Conservation (phyloP, 768 basidiomycete genomes). For the Trametes cinnabarina region DNA sequence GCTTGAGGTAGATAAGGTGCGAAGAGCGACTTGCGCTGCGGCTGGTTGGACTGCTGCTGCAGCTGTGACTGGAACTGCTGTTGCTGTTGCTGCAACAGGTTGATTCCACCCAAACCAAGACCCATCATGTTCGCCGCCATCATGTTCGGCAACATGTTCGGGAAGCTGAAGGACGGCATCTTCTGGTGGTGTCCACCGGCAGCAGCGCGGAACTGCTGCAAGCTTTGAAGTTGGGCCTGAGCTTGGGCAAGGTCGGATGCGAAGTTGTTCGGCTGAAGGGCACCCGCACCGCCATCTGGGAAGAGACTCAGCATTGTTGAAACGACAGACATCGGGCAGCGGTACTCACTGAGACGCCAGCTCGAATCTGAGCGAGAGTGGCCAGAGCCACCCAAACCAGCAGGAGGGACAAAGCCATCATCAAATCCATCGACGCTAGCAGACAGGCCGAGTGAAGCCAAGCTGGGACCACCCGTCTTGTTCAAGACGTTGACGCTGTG, state of each 20-base stretch:
- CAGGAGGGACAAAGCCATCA: slow-evolving; percentile 70
- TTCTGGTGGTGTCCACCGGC: slow-evolving; percentile 93
- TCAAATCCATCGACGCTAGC: slow-evolving; percentile 69
- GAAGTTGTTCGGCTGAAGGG: slow-evolving; percentile 54
- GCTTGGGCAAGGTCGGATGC: slow-evolving; percentile 91
- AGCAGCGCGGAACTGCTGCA: slow-evolving; percentile 96
- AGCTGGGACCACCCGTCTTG: slow-evolving; percentile 51
- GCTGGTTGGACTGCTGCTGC: slow-evolving; percentile 87
- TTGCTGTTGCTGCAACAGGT: slow-evolving; percentile 88
- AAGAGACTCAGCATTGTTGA: slow-evolving; percentile 7
- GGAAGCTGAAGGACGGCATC: slow-evolving; percentile 97
- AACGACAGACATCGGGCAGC: not conserved
- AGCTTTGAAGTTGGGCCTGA: slow-evolving; percentile 92
- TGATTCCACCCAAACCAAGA: slow-evolving; percentile 75
- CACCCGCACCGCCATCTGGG: slow-evolving; percentile 79
- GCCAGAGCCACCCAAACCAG: slow-evolving; percentile 62
- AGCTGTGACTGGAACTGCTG: slow-evolving; percentile 95
- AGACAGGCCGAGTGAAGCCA: slow-evolving; percentile 50
- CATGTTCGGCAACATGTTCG: slow-evolving; percentile 96
- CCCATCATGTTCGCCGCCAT: slow-evolving; percentile 98
- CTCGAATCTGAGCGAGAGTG: slow-evolving; percentile 75
- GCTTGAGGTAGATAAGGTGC: slow-evolving; percentile 98
- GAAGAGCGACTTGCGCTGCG: slow-evolving; percentile 96
- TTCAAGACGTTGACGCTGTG: slow-evolving; percentile 92
- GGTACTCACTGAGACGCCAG: slow-evolving; percentile 82